phyloP scores from a whole-genome alignment of 768 basidiomycete genomes.

The Krasilnikovozyma curviuscula region DNA sequence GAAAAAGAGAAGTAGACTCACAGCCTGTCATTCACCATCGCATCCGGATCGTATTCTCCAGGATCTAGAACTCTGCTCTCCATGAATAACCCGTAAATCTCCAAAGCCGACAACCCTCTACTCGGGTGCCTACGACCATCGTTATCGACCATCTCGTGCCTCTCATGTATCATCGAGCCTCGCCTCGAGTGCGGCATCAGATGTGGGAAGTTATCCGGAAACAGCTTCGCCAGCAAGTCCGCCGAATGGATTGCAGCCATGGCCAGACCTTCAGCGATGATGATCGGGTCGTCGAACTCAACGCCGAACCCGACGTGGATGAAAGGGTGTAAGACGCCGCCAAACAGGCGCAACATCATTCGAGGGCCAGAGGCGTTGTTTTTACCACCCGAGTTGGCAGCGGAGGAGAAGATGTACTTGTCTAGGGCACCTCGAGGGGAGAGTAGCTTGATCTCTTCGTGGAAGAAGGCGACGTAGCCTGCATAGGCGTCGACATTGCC shows the following conservation, averaged over 20 bases:
- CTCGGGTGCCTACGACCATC: neutral
- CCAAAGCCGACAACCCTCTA: conserved; percentile 10
- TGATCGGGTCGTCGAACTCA: conserved; percentile 19
- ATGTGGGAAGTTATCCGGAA: conserved; percentile 11
- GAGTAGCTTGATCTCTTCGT: conserved; percentile 14
- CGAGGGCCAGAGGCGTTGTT: conserved; percentile 6
- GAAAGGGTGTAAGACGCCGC: conserved; percentile 18
- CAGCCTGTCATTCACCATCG: conserved; percentile 14
- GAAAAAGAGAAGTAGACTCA: too few relatives aligned
- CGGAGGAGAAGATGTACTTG: conserved; percentile 17
- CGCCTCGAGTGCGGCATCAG: conserved; percentile 3
- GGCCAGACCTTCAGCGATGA: conserved; percentile 20
- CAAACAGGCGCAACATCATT: conserved; percentile 17
- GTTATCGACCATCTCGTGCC: neutral
- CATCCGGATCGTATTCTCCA: conserved; percentile 13
- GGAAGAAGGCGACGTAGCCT: conserved; percentile 19
- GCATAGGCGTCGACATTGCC: conserved; percentile 15
- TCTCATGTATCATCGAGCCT: neutral
- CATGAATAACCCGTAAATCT: conserved; percentile 15
- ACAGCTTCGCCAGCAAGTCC: conserved; percentile 5
- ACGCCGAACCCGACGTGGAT: conserved; percentile 20
- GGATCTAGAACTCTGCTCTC: conserved; percentile 3
- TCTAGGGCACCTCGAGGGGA: conserved; percentile 15
- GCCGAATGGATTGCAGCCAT: conserved; percentile 16
- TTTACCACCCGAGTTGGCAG: conserved; percentile 7